Base-by-base conservation (phyloP, 176 grass and related monocot genomes). In the Eleusine coracana region DNA sequence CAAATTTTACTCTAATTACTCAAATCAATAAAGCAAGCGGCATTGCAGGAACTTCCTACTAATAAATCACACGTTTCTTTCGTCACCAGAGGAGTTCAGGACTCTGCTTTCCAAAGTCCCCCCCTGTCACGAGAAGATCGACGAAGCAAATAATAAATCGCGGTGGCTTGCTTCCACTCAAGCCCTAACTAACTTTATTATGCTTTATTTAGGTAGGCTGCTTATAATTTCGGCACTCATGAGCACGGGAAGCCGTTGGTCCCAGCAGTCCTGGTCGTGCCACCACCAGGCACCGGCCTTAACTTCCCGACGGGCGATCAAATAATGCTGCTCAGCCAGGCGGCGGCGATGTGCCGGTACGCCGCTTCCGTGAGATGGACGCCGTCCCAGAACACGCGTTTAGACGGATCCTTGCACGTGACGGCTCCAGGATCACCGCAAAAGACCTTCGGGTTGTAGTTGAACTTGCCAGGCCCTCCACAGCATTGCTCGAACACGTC, bases 331-430 rank as follows among this genome's bases (percentile, higher is more conserved):
- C 7, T 1, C 34, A 88, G 58, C 86, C 86, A 88, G 34, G 0
- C 37, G 10, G 72, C 59, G 25, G 80, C 80, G 28, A 83, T 59
- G 74, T 73, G 78, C 58, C 20, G 68, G 59, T 83, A n/a, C 0
- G 58, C 80, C 48, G 80, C 68, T 74, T 88, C 80, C 9, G 86
- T 88, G 23, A 88, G 6, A 60, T 88, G 86, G 5, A 10, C 28
- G 8, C 60, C 38, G 0, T 83, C 80, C 86, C 86, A 88, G 80
- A 83, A 88, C 27, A 88, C 6, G 0, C 80, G 74, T 48, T 46
- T 28, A 66, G 80, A 78, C 0, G 86, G 80, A 11, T 88, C 70
- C 27, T 66, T 2, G 10, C 86, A 88, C 0, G 28, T 36, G 5
- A 11, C 54, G 0, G 68, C 20, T 25, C 27, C 80, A 8, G 68